Percentiles rank a stretch among this genome's conserved stretches.
Evolutionary conservation across 495 filamentous ascomycete genomes (phyloP).

Genomic region (Tricharina praecox): DNA sequence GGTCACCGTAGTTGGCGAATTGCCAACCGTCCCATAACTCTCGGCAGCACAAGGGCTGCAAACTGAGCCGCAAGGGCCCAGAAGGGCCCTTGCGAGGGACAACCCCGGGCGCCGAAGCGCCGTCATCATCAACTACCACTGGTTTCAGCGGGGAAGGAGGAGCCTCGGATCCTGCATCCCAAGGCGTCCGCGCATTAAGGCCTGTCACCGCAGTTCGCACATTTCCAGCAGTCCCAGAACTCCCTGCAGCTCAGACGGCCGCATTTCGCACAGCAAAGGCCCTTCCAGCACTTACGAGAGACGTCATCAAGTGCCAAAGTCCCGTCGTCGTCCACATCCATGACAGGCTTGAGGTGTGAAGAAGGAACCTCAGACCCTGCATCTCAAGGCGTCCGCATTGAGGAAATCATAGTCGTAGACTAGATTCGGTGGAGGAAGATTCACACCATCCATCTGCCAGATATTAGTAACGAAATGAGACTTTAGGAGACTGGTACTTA

Average conservation of each 20-base stretch:
- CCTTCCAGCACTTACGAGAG: conserved; percentile 41
- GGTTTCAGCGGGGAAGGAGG: conserved; percentile 37
- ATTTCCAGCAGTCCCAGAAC: conserved; percentile 50
- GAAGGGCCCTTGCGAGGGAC: conserved; percentile 42
- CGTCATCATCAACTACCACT: conserved; percentile 43
- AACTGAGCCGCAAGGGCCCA: too few species aligned
- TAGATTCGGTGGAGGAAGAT: conserved; percentile 12
- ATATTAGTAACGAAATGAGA: too few species aligned
- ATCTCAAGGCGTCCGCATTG: too few species aligned
- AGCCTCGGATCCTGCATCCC: conserved; percentile 28
- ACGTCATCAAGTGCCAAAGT: conserved; percentile 42
- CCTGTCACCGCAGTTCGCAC: conserved; percentile 35
- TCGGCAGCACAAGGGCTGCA: conserved; percentile 37
- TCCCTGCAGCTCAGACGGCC: conserved; percentile 43
- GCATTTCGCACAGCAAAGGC: conserved; percentile 58
- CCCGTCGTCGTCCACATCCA: conserved; percentile 41
- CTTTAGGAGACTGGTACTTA: conserved; percentile 8
- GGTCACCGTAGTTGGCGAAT: too few species aligned
- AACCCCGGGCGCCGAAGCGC: conserved; percentile 39
- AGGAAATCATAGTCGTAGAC: conserved; percentile 24
- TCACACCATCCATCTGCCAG: not conserved
- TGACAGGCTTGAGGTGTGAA: conserved; percentile 39
- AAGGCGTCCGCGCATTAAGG: conserved; percentile 18
- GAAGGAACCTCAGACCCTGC: too few species aligned
- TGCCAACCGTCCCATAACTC: conserved; percentile 19